A percentile compares a stretch with the other conserved stretches of the same genome.
Evolutionary conservation across 163 green algal genomes (phyloP).

Genomic region (Volvox carteri): DNA sequence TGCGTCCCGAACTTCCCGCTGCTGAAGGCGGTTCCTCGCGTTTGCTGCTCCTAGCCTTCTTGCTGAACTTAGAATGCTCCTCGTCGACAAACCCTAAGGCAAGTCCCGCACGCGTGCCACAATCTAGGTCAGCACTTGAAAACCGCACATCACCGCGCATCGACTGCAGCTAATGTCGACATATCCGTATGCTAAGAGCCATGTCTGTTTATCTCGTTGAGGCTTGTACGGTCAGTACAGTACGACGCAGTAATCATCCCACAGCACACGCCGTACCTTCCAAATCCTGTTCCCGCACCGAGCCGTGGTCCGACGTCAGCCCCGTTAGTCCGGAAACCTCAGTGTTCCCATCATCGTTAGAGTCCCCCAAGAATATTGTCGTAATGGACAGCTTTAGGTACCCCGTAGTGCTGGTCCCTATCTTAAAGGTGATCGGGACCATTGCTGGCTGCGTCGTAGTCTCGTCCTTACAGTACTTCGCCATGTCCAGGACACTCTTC

Average conservation of each 20-base stretch:
- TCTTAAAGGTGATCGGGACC: slow-evolving; percentile 67
- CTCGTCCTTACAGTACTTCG: slow-evolving; percentile 57
- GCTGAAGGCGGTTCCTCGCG: slow-evolving; percentile 11
- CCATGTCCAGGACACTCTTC: slow-evolving; percentile 64
- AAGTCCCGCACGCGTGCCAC: no score
- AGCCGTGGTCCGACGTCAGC: slow-evolving; percentile 57
- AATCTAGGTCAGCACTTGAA: no score
- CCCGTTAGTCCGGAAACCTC: slow-evolving; percentile 71
- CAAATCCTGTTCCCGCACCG: slow-evolving; percentile 65
- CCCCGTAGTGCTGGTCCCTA: slow-evolving; percentile 34
- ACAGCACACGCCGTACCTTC: slow-evolving; percentile 53
- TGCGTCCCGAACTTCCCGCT: slow-evolving; percentile 2
- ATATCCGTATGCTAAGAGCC: no score
- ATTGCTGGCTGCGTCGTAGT: slow-evolving; percentile 54
- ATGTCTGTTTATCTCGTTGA: no score
- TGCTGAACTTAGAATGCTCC: slow-evolving; percentile 27
- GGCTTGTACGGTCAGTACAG: no score
- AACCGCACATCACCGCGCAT: no score
- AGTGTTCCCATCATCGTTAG: slow-evolving; percentile 60
- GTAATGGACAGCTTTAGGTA: slow-evolving; percentile 66
- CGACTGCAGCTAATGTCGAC: no score
- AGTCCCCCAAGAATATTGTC: slow-evolving; percentile 52
- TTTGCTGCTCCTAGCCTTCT: slow-evolving; percentile 25
- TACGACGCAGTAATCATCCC: no score
- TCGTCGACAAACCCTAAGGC: slow-evolving; percentile 41